Evolutionary conservation across 345 rosid species (phyloP).

Genomic region (Psidium friedrichsthalianum): DNA sequence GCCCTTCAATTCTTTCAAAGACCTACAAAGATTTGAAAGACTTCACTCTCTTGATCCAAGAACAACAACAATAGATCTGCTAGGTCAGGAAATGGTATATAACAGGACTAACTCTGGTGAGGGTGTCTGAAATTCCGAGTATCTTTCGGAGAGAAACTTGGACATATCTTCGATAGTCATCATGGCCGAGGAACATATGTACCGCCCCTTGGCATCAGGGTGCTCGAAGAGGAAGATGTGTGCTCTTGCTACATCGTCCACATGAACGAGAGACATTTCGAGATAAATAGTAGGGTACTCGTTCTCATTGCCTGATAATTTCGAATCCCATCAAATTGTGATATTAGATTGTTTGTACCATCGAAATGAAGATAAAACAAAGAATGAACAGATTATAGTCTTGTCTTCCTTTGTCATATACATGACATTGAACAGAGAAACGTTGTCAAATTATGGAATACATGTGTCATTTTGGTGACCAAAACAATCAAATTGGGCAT

Average conservation of each 20-base stretch:
- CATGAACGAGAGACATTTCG: slow-evolving; percentile 11
- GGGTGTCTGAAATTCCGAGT: slow-evolving; percentile 15
- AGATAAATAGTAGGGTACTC: neutral
- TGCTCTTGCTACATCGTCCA: slow-evolving; percentile 28
- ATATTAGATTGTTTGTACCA: neutral
- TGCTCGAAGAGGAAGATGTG: slow-evolving; percentile 30
- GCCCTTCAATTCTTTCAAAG: neutral
- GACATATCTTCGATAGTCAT: slow-evolving; percentile 10
- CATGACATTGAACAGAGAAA: too few species aligned
- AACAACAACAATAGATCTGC: neutral
- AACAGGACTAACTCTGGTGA: slow-evolving; percentile 8
- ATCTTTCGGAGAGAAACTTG: slow-evolving; percentile 14
- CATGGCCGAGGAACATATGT: slow-evolving; percentile 16
- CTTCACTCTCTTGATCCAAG: neutral
- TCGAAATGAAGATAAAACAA: too few species aligned
- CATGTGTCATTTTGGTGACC: too few species aligned
- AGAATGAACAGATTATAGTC: too few species aligned
- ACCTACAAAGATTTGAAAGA: neutral
- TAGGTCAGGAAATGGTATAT: neutral
- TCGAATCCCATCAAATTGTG: neutral
- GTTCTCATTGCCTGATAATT: neutral
- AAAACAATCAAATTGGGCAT: too few species aligned
- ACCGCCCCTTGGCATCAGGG: slow-evolving; percentile 24
- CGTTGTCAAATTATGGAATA: too few species aligned
- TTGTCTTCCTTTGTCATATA: too few species aligned